Conservation (phyloP, 495 filamentous ascomycete species). For the Podospora pseudopauciseta region DNA sequence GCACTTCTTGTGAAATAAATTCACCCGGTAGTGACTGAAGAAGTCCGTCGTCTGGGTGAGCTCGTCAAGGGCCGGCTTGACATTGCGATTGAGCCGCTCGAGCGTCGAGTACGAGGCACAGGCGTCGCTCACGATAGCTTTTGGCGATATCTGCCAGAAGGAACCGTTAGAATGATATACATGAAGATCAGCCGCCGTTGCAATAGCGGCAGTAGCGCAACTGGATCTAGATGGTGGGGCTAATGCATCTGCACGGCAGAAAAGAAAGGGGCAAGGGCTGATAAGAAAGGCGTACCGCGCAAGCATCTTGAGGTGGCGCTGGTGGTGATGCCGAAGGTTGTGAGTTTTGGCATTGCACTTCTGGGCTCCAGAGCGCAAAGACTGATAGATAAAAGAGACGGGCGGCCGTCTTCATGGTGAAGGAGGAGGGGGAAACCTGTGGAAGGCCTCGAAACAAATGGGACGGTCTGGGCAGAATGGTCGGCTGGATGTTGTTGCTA, state of each 20-base stretch:
- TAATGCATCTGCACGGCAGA: conserved; percentile 22
- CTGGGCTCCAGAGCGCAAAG: conserved; percentile 64
- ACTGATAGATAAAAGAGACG: conserved; percentile 72
- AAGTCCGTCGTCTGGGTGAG: conserved; percentile 89
- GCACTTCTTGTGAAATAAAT: conserved; percentile 92
- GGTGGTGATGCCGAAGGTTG: conserved; percentile 22
- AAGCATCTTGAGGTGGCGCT: conserved; percentile 40
- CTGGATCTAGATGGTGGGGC: conserved; percentile 16
- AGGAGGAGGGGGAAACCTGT: neutral
- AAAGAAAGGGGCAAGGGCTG: conserved; percentile 18
- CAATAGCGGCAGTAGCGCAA: conserved; percentile 22
- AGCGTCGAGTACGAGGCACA: conserved; percentile 90
- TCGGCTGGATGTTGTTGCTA: neutral
- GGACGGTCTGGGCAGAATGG: neutral
- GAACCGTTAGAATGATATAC: conserved; percentile 37
- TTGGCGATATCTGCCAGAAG: conserved; percentile 49
- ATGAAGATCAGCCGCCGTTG: conserved; percentile 15
- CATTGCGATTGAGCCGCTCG: conserved; percentile 72
- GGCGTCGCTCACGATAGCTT: conserved; percentile 71
- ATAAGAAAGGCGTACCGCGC: conserved; percentile 42
- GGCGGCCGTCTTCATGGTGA: conserved; percentile 62
- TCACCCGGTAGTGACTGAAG: conserved; percentile 94
- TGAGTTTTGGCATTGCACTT: conserved; percentile 38
- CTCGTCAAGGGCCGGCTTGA: conserved; percentile 75
- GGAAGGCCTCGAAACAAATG: neutral